These are phyloP conservation scores for Spizellomyces sp. DNA, from an alignment of 192 early-diverging fungal species.

Conservation along the genomic window DNA sequence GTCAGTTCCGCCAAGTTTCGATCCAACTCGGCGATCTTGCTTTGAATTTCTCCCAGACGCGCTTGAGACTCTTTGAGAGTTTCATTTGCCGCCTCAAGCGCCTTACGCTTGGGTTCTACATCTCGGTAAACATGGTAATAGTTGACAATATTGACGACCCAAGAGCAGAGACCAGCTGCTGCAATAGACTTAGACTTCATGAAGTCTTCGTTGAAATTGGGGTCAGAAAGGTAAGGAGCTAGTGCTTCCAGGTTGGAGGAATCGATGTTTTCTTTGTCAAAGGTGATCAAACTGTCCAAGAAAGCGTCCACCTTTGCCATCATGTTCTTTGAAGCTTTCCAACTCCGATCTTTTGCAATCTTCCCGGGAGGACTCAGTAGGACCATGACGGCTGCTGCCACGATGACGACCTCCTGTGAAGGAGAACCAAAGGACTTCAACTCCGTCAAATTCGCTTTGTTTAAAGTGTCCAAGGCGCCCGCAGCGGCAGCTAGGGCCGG, in stretches of 20 bases:
- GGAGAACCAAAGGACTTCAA: constrained; percentile 71
- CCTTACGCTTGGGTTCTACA: constrained; percentile 65
- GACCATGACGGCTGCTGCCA: constrained; percentile 64
- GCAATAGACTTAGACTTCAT: constrained; percentile 68
- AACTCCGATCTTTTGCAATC: constrained; percentile 65
- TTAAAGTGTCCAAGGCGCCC: constrained; percentile 61
- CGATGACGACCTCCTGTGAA: constrained; percentile 61
- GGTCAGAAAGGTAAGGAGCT: constrained; percentile 60
- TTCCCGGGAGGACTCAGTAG: constrained; percentile 63
- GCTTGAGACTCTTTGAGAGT: constrained; percentile 59
- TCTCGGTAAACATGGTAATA: constrained; percentile 68
- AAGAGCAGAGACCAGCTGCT: constrained; percentile 65
- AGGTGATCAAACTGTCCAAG: constrained; percentile 59
- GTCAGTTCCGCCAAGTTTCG: constrained; percentile 59
- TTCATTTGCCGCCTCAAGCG: constrained; percentile 57
- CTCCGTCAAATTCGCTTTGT: constrained; percentile 71
- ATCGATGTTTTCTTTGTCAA: constrained; percentile 69
- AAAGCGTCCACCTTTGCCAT: constrained; percentile 73
- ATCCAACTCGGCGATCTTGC: constrained; percentile 64
- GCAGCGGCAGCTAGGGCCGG: constrained; percentile 63
- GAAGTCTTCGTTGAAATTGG: constrained; percentile 68
- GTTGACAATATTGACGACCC: constrained; percentile 65
- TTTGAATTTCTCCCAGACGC: constrained; percentile 58
- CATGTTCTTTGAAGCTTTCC: constrained; percentile 71
- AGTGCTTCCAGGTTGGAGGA: constrained; percentile 61